Percentiles rank a stretch among this genome's conserved stretches.
Evolutionary conservation across 208 protist genomes (phyloP).

Genomic region (Porcisia deanei): DNA sequence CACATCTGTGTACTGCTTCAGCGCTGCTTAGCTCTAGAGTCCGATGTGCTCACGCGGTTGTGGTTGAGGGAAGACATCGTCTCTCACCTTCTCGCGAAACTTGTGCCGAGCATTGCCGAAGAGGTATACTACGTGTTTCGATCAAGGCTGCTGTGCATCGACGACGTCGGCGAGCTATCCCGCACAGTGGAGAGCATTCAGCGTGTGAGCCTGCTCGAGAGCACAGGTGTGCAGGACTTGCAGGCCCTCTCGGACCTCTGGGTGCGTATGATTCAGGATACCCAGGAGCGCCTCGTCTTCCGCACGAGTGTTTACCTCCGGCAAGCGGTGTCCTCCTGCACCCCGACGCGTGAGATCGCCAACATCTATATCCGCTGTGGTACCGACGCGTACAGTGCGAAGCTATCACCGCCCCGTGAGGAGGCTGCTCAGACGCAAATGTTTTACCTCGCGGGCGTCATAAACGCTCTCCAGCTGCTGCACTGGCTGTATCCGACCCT

Average conservation of each 20-base stretch:
- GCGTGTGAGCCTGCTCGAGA: constrained; percentile 40
- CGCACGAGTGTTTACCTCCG: constrained; percentile 78
- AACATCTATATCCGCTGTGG: constrained; percentile 44
- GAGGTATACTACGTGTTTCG: constrained; percentile 86
- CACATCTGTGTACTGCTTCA: constrained; percentile 66
- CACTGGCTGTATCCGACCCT: constrained; percentile 79
- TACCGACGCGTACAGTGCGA: constrained; percentile 10
- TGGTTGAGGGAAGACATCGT: constrained; percentile 82
- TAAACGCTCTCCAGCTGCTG: constrained; percentile 63
- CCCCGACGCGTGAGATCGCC: constrained; percentile 41
- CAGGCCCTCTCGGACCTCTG: constrained; percentile 48
- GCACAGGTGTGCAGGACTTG: constrained; percentile 38
- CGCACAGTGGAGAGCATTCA: constrained; percentile 74
- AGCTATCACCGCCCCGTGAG: not conserved
- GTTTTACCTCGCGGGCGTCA: constrained; percentile 55
- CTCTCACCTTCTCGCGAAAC: constrained; percentile 49
- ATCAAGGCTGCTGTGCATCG: constrained; percentile 72
- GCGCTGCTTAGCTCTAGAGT: constrained; percentile 50
- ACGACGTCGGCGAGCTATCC: constrained; percentile 71
- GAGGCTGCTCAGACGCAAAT: constrained; percentile 12
- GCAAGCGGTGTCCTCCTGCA: constrained; percentile 47
- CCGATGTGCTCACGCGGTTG: constrained; percentile 55
- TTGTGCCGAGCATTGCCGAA: constrained; percentile 59
- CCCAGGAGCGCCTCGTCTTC: constrained; percentile 86
- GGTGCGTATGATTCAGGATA: constrained; percentile 84